phyloP scores from a whole-genome alignment of 495 filamentous ascomycete species.

The Podospora fimiseda region DNA sequence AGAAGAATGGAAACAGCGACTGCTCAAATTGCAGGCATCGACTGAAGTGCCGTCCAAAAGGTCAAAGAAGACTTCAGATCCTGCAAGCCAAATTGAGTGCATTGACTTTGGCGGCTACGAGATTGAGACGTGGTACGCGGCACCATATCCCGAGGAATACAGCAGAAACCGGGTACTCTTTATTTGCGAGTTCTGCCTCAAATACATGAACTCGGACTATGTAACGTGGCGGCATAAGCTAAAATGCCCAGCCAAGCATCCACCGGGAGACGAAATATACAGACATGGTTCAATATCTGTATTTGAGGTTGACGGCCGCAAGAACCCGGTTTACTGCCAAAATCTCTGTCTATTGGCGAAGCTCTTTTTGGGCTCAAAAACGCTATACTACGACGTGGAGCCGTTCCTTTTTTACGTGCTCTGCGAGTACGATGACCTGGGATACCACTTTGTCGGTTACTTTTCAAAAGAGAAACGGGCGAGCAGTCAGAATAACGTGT shows the following conservation, averaged over 20 bases:
- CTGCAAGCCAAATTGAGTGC: constrained; percentile 93
- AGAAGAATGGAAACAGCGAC: constrained; percentile 71
- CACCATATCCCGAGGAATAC: constrained; percentile 97
- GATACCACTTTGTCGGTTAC: constrained; percentile 97
- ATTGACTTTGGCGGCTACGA: constrained; percentile 96
- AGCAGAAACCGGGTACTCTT: constrained; percentile 90
- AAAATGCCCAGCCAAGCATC: constrained; percentile 94
- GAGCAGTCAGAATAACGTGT: constrained; percentile 92
- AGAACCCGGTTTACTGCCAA: constrained; percentile 96
- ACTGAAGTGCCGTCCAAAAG: constrained; percentile 40
- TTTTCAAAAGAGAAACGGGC: constrained; percentile 99
- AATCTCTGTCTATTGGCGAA: constrained; percentile 95
- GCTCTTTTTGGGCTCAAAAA: constrained; percentile 93
- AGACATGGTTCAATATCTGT: constrained; percentile 89
- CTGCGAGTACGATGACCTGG: constrained; percentile 87
- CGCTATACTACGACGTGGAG: constrained; percentile 96
- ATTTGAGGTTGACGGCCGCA: constrained; percentile 94
- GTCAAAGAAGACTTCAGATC: constrained; percentile 65
- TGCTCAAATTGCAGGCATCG: constrained; percentile 43
- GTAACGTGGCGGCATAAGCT: constrained; percentile 97
- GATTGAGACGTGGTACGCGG: constrained; percentile 99
- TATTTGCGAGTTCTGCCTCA: constrained; percentile 97
- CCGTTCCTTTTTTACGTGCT: constrained; percentile 98
- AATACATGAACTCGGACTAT: constrained; percentile 98
- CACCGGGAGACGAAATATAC: constrained; percentile 96